These are phyloP conservation scores for Phytophthora crassamura DNA, from an alignment of 352 stramenopile species.

Conservation along the genomic window DNA sequence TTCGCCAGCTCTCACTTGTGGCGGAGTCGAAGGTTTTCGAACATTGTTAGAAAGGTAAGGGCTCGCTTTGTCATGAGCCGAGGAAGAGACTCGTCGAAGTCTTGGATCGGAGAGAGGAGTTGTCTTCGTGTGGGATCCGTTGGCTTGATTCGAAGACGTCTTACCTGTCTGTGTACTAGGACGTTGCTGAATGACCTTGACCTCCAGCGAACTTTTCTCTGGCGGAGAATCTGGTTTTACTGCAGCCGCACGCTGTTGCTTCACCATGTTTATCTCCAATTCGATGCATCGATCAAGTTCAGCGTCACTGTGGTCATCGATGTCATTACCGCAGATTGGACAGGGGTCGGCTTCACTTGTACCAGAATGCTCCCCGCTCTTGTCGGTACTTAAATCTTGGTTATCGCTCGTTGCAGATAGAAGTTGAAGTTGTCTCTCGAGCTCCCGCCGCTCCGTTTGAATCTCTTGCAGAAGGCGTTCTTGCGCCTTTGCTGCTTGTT, in stretches of 20 bases:
- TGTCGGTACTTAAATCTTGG: conserved; percentile 5
- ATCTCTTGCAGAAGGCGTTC: conserved; percentile 39
- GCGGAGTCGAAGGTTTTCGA: conserved; percentile 36
- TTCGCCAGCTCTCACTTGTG: conserved; percentile 12
- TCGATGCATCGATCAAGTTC: conserved; percentile 70
- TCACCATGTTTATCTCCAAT: conserved; percentile 44
- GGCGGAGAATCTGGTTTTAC: conserved; percentile 5
- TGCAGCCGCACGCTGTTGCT: background rate
- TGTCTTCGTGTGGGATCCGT: background rate
- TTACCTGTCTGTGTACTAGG: conserved; percentile 15
- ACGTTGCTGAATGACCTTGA: conserved; percentile 13
- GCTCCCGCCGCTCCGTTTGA: conserved; percentile 49
- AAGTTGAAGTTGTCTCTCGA: conserved; percentile 53
- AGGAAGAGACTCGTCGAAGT: conserved; percentile 35
- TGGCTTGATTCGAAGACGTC: background rate
- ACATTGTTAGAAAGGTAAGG: conserved; percentile 18
- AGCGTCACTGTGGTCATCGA: conserved; percentile 65
- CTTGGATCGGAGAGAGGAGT: conserved; percentile 17
- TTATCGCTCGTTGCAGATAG: conserved; percentile 20
- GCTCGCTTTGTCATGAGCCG: conserved; percentile 35
- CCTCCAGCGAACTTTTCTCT: background rate
- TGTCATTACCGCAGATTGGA: conserved; percentile 57
- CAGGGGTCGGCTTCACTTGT: conserved; percentile 48
- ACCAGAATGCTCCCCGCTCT: background rate
- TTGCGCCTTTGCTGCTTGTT: conserved; percentile 29